Evolutionary conservation across 2,329 filamentous ascomycete species (phyloP).

Genomic region (Didymella segeticola): DNA sequence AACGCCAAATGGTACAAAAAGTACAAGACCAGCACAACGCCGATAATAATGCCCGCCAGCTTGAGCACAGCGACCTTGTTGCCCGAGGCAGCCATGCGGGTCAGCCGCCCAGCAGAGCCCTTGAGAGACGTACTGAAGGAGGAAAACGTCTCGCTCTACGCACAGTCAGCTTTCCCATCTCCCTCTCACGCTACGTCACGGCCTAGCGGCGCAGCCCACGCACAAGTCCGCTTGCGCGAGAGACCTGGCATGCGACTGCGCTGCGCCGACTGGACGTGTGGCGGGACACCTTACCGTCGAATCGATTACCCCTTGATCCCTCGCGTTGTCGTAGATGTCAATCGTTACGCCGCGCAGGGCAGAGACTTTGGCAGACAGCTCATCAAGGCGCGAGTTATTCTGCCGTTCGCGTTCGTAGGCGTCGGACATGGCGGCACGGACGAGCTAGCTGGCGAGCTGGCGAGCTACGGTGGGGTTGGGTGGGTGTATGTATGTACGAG

Average conservation of each 20-base stretch:
- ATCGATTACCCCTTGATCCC: slow-evolving; percentile 79
- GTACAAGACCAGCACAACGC: slow-evolving; percentile 68
- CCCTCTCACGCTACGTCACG: not conserved
- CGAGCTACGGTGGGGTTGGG: too few relatives aligned
- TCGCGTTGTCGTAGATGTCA: slow-evolving; percentile 96
- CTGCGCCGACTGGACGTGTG: not conserved
- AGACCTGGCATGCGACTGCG: too few relatives aligned
- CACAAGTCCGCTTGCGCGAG: too few relatives aligned
- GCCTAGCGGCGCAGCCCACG: too few relatives aligned
- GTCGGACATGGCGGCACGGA: slow-evolving; percentile 57
- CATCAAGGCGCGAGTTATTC: slow-evolving; percentile 93
- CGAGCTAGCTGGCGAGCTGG: not conserved
- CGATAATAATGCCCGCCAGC: slow-evolving; percentile 82
- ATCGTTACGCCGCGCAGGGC: slow-evolving; percentile 92
- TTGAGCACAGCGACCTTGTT: slow-evolving; percentile 93
- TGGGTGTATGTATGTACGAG: too few relatives aligned
- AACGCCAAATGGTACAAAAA: slow-evolving; percentile 12
- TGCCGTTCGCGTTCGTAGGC: slow-evolving; percentile 72
- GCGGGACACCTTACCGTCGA: slow-evolving; percentile 70
- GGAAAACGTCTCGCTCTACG: slow-evolving; percentile 86
- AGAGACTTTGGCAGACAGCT: slow-evolving; percentile 88
- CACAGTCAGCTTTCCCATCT: not conserved
- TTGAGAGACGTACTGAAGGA: slow-evolving; percentile 83
- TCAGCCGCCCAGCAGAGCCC: slow-evolving; percentile 80
- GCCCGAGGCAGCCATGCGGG: slow-evolving; percentile 87